Evolutionary conservation across 2,329 filamentous ascomycete genomes (phyloP).

Genomic region (Ophiognomonia clavigignenti-juglandacearum): DNA sequence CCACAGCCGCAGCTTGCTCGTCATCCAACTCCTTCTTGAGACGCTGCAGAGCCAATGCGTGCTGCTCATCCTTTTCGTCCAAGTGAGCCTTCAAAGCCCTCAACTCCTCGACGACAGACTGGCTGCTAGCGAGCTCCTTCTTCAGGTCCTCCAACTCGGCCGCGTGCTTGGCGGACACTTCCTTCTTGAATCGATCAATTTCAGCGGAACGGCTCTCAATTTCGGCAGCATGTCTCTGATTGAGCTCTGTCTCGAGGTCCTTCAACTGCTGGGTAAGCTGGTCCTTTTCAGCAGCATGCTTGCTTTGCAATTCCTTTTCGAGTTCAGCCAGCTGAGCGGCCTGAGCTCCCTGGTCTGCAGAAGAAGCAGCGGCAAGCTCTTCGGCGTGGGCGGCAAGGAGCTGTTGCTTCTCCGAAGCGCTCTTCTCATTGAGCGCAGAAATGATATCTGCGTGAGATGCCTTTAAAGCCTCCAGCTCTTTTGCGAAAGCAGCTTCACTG

Average conservation of each 20-base stretch:
- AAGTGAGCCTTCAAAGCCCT: constrained; percentile 27
- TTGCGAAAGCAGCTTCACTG: constrained; percentile 32
- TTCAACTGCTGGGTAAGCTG: constrained; percentile 11
- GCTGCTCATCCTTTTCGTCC: constrained; percentile 28
- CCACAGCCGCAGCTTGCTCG: constrained; percentile 40
- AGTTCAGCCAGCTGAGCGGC: constrained; percentile 21
- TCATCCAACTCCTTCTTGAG: constrained; percentile 37
- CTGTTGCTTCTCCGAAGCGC: constrained; percentile 33
- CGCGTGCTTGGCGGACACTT: constrained; percentile 23
- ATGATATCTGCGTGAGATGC: constrained; percentile 38
- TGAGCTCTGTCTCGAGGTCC: constrained; percentile 13
- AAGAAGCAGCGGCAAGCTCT: constrained; percentile 23
- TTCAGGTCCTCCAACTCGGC: constrained; percentile 32
- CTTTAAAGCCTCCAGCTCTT: constrained; percentile 38
- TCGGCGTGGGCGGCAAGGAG: constrained; percentile 29
- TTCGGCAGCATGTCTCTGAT: constrained; percentile 28
- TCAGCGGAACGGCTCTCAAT: constrained; percentile 12
- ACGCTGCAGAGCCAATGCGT: constrained; percentile 31
- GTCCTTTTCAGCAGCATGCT: constrained; percentile 8
- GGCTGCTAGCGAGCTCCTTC: constrained; percentile 27
- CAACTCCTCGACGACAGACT: constrained; percentile 26
- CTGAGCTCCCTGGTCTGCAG: constrained; percentile 21
- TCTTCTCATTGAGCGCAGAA: constrained; percentile 36
- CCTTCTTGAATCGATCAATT: constrained; percentile 9
- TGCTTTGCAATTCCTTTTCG: constrained; percentile 22